Conservation (phyloP, 2,329 filamentous ascomycete genomes). For the Nothomitra cinnamomea region DNA sequence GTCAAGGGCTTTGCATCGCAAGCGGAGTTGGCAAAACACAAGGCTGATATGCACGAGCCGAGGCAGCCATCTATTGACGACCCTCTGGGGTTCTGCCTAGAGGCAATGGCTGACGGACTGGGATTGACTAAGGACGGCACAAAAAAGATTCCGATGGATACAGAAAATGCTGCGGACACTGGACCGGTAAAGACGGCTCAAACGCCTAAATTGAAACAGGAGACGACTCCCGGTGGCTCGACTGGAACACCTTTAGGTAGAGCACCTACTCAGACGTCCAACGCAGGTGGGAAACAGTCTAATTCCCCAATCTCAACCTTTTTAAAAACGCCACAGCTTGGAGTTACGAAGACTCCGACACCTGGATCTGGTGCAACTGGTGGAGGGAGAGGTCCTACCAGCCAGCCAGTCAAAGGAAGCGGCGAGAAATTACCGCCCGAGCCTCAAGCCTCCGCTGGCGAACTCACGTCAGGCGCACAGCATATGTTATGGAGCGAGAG, state of each 20-base stretch:
- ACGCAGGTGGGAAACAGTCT: constrained; percentile 4
- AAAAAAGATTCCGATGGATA: constrained; percentile 20
- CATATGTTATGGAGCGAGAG: neutral
- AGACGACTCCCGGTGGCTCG: constrained; percentile 9
- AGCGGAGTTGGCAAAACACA: constrained; percentile 36
- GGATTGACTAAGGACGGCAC: constrained; percentile 32
- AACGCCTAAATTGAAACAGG: constrained; percentile 14
- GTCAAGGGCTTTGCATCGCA: constrained; percentile 37
- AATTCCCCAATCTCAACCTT: neutral
- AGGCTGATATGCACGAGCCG: constrained; percentile 33
- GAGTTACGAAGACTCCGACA: neutral
- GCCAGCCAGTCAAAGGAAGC: neutral
- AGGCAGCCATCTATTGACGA: constrained; percentile 32
- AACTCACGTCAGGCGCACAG: neutral
- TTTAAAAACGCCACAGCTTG: neutral
- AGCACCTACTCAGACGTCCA: constrained; percentile 7
- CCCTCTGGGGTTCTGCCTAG: constrained; percentile 37
- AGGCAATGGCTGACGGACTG: constrained; percentile 30
- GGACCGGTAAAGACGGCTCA: constrained; percentile 13
- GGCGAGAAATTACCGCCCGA: neutral
- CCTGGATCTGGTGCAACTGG: neutral
- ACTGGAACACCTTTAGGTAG: constrained; percentile 4
- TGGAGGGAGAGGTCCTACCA: neutral
- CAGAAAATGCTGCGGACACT: constrained; percentile 11
- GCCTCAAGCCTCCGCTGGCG: neutral